phyloP scores from a whole-genome alignment of 768 basidiomycete species.

The Amanita muscaria region DNA sequence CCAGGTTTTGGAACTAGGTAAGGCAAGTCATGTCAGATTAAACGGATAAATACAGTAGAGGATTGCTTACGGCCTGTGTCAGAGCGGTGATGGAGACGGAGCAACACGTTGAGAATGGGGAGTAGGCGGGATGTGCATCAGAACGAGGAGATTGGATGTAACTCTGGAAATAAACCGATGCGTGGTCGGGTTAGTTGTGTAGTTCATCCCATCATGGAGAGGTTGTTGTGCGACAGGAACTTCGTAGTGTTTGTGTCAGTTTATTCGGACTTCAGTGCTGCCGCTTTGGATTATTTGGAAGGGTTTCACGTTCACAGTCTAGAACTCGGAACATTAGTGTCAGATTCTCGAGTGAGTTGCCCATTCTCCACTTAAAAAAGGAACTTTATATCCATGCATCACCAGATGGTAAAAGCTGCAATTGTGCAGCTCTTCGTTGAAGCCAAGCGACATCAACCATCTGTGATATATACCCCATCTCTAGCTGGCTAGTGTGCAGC shows the following conservation, averaged over 20 bases:
- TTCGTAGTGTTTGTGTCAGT: conserved; percentile 27
- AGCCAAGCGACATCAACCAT: conserved; percentile 94
- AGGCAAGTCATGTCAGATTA: too few species aligned
- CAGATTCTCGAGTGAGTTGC: conserved; percentile 74
- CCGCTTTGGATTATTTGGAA: conserved; percentile 88
- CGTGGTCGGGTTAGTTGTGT: too few species aligned
- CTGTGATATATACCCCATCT: conserved; percentile 90
- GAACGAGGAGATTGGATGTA: too few species aligned
- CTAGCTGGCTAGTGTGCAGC: conserved; percentile 79
- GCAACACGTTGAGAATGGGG: too few species aligned
- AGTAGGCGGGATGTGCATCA: too few species aligned
- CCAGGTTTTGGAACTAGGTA: too few species aligned
- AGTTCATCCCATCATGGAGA: too few species aligned
- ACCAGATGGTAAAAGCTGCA: conserved; percentile 80
- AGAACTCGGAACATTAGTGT: conserved; percentile 81
- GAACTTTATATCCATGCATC: background rate
- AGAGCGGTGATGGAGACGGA: too few species aligned
- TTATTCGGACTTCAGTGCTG: conserved; percentile 66
- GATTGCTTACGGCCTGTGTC: too few species aligned
- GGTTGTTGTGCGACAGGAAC: too few species aligned
- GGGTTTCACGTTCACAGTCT: conserved; percentile 93
- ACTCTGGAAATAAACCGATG: too few species aligned
- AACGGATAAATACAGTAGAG: too few species aligned
- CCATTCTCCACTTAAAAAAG: background rate
- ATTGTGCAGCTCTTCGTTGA: conserved; percentile 94